Evolutionary conservation across 2,329 filamentous ascomycete genomes (phyloP).

Genomic region (Graphiopsis chlorocephala): DNA sequence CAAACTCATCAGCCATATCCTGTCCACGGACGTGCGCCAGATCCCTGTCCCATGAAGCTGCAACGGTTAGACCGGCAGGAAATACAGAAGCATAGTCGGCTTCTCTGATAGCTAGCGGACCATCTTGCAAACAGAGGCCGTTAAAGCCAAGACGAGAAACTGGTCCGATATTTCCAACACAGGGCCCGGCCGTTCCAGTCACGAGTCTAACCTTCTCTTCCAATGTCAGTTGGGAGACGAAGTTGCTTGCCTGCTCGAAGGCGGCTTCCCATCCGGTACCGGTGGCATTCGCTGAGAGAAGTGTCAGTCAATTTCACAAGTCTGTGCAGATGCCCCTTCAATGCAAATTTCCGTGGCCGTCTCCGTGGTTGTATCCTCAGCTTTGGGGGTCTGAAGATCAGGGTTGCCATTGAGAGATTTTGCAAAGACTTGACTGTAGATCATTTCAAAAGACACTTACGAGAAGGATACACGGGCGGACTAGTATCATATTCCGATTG

Average conservation of each 20-base stretch:
- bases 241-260: conserved; percentile 21
- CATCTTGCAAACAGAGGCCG: conserved; percentile 40
- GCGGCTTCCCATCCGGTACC: conserved; percentile 25
- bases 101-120: conserved; percentile 40
- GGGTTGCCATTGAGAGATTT: neutral
- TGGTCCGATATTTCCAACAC: conserved; percentile 62
- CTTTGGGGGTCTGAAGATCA: neutral
- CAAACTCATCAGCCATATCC: conserved; percentile 32
- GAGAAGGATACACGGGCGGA: conserved; percentile 26
- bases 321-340: neutral
- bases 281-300: conserved; percentile 22
- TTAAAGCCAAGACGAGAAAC: conserved; percentile 32
- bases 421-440: neutral
- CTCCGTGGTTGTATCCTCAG: neutral
- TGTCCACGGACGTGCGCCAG: conserved; percentile 35
- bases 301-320: neutral
- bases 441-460: conserved; percentile 17
- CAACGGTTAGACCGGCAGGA: conserved; percentile 39
- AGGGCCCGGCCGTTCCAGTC: conserved; percentile 30
- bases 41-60: conserved; percentile 38
- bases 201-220: conserved; percentile 26
- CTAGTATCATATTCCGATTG: conserved; percentile 26
- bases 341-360: neutral
- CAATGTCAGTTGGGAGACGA: conserved; percentile 23
- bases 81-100: conserved; percentile 39